phyloP scores from a whole-genome alignment of 2,329 filamentous ascomycete species.

The Scolecobasidium constrictum region DNA sequence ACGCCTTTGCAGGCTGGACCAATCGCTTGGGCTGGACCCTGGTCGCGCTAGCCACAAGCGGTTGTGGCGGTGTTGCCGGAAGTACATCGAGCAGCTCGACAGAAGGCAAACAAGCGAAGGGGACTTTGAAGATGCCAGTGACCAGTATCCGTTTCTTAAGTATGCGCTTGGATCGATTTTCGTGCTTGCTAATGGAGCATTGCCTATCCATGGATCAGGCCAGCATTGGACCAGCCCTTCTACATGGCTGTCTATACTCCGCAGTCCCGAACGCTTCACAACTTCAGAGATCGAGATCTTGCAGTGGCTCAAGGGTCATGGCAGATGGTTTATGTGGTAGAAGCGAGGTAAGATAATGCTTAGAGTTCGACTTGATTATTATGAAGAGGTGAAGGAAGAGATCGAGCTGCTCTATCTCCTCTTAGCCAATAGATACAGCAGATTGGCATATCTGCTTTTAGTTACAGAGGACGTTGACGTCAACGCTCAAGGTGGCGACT shows the following conservation, averaged over 20 bases:
- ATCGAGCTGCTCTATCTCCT: conserved; percentile 1
- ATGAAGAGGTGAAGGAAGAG: neutral
- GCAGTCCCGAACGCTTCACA: no score
- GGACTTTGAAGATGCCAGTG: conserved; percentile 11
- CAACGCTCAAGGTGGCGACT: conserved; percentile 1
- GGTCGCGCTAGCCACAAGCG: no score
- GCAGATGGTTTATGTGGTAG: neutral
- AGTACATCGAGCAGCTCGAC: conserved; percentile 26
- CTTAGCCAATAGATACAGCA: no score
- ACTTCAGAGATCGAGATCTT: neutral
- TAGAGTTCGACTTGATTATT: neutral
- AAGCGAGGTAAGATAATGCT: neutral
- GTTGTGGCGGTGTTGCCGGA: no score
- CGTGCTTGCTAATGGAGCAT: no score
- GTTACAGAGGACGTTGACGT: conserved; percentile 1
- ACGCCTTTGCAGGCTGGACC: no score
- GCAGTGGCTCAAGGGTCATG: neutral
- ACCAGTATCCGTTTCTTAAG: neutral
- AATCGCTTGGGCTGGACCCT: no score
- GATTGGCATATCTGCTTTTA: no score
- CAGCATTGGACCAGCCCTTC: no score
- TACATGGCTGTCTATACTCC: no score
- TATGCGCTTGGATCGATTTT: no score
- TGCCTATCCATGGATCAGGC: no score
- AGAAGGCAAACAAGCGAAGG: conserved; percentile 9